phyloP scores from a whole-genome alignment of 345 rosid genomes.

The Tarenaya hassleriana region DNA sequence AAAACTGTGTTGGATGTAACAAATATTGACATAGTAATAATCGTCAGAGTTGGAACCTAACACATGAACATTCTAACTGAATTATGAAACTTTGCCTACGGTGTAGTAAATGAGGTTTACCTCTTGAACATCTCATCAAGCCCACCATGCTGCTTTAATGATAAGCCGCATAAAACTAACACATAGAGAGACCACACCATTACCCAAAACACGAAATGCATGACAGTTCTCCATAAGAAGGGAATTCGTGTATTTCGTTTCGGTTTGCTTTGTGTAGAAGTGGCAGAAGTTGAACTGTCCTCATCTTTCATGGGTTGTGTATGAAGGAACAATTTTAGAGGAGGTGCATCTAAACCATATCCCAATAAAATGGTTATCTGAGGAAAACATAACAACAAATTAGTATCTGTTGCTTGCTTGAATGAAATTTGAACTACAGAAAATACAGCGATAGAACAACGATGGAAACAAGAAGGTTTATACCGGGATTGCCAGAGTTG shows the following conservation, averaged over 20 bases:
- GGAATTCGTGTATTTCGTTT: slow-evolving; percentile 28
- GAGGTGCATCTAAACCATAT: slow-evolving; percentile 81
- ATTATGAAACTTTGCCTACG: background rate
- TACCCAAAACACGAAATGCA: slow-evolving; percentile 62
- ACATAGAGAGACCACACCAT: slow-evolving; percentile 63
- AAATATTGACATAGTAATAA: slow-evolving; percentile 8
- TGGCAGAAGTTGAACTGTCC: slow-evolving; percentile 27
- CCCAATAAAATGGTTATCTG: slow-evolving; percentile 72
- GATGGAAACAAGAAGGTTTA: slow-evolving; percentile 10
- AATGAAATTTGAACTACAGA: slow-evolving; percentile 8
- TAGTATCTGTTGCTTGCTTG: background rate
- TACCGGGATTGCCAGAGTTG: slow-evolving; percentile 72
- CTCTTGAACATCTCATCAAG: slow-evolving; percentile 79
- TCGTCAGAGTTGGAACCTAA: slow-evolving; percentile 2
- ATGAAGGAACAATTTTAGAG: slow-evolving; percentile 53
- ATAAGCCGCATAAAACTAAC: slow-evolving; percentile 55
- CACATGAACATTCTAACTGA: too few relatives aligned
- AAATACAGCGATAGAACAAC: background rate
- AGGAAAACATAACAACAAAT: slow-evolving; percentile 23
- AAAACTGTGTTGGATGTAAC: too few relatives aligned
- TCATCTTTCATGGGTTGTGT: slow-evolving; percentile 27
- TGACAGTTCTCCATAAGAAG: slow-evolving; percentile 54
- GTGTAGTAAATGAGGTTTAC: slow-evolving; percentile 28
- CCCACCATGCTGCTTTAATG: slow-evolving; percentile 58
- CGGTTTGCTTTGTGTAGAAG: slow-evolving; percentile 20